phyloP scores from a whole-genome alignment of 2,329 filamentous ascomycete species.

The Colletotrichum costaricense region DNA sequence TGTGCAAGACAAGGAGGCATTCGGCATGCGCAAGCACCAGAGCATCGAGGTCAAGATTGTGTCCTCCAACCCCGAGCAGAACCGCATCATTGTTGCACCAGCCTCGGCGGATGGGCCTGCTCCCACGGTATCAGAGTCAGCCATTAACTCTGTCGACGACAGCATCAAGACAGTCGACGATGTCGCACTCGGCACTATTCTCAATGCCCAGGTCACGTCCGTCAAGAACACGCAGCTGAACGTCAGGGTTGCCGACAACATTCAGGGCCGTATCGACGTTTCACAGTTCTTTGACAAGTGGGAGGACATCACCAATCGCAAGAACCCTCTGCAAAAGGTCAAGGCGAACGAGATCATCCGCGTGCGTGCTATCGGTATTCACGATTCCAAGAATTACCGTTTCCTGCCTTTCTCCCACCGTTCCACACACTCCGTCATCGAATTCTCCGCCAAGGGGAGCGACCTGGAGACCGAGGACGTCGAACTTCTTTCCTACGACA shows the following conservation, averaged over 20 bases:
- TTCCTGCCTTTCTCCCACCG: slow-evolving; percentile 94
- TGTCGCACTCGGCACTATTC: slow-evolving; percentile 76
- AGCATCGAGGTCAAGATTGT: slow-evolving; percentile 79
- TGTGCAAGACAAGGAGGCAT: slow-evolving; percentile 74
- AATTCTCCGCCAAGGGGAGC: slow-evolving; percentile 84
- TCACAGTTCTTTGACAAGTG: slow-evolving; percentile 91
- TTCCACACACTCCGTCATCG: slow-evolving; percentile 83
- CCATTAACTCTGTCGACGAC: slow-evolving; percentile 69
- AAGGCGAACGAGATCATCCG: slow-evolving; percentile 75
- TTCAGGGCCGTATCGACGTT: slow-evolving; percentile 92
- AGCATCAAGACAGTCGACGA: slow-evolving; percentile 75
- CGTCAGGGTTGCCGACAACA: slow-evolving; percentile 85
- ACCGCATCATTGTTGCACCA: slow-evolving; percentile 72
- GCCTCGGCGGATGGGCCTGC: slow-evolving; percentile 57
- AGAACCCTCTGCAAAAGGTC: slow-evolving; percentile 82
- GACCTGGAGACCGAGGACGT: slow-evolving; percentile 62
- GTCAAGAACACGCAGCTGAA: slow-evolving; percentile 94
- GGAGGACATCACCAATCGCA: slow-evolving; percentile 87
- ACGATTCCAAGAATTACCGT: slow-evolving; percentile 89
- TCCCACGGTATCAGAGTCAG: slow-evolving; percentile 41
- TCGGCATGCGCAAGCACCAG: slow-evolving; percentile 83
- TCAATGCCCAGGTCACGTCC: slow-evolving; percentile 83
- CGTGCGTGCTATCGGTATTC: slow-evolving; percentile 85
- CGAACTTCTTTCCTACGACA: slow-evolving; percentile 74
- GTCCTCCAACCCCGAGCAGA: slow-evolving; percentile 76